These are phyloP conservation scores for Thalia dealbata DNA, from an alignment of 176 grass and related monocot genomes.

Conservation along the genomic window DNA sequence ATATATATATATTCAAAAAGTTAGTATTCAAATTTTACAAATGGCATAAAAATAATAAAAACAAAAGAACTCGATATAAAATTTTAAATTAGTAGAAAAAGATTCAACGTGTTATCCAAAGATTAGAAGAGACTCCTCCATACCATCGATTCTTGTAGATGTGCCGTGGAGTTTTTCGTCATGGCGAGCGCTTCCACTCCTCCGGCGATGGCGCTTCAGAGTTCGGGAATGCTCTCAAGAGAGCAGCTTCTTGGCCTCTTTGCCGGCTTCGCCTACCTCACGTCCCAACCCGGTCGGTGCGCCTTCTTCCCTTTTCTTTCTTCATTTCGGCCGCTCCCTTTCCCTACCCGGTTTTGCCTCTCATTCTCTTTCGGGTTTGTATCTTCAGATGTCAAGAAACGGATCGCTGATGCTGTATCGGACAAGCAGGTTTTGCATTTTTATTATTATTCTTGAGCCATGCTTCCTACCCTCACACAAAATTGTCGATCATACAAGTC, in stretches of 20 bases:
- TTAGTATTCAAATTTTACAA: too few species aligned
- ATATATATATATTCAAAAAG: too few species aligned
- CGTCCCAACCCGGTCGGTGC: constrained; percentile 57
- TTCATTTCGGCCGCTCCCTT: background rate
- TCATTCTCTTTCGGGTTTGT: background rate
- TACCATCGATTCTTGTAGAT: too few species aligned
- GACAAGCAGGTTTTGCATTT: constrained; percentile 48
- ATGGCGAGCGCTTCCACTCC: constrained; percentile 4
- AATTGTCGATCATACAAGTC: too few species aligned
- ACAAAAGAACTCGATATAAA: too few species aligned
- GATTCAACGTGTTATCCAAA: too few species aligned
- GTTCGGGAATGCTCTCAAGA: constrained; percentile 38
- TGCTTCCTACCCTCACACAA: too few species aligned
- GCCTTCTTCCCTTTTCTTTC: background rate
- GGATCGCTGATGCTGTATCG: constrained; percentile 55
- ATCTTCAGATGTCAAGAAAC: constrained; percentile 48
- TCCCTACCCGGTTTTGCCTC: background rate
- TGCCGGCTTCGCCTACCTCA: constrained; percentile 52
- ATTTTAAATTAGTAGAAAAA: too few species aligned
- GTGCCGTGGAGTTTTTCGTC: background rate
- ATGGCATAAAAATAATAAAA: too few species aligned
- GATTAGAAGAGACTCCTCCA: too few species aligned
- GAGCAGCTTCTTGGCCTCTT: constrained; percentile 60
- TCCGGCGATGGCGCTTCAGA: constrained; percentile 15
- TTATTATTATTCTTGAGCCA: background rate